Evolutionary conservation across 768 basidiomycete genomes (phyloP).

Genomic region (Coprinellus micaceus): DNA sequence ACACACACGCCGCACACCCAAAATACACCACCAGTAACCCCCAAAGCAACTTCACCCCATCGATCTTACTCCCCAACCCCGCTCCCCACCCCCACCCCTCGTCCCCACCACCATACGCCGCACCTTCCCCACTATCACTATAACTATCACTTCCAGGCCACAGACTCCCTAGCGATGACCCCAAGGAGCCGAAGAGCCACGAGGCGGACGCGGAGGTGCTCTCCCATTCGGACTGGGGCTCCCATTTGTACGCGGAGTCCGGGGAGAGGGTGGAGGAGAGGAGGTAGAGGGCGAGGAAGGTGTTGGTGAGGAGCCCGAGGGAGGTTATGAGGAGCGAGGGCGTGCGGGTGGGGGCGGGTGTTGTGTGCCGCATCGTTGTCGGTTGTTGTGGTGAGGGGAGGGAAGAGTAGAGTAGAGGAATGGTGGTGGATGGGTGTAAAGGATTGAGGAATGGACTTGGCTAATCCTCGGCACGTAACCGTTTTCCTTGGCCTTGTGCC

Average conservation of each 20-base stretch:
- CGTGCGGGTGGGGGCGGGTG: constrained; percentile 29
- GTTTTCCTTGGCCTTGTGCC: too few relatives aligned
- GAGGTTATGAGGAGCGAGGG: constrained; percentile 38
- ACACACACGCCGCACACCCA: constrained; percentile 59
- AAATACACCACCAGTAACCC: constrained; percentile 66
- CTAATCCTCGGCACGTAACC: too few relatives aligned
- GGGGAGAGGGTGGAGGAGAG: constrained; percentile 21
- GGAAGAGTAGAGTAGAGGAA: too few relatives aligned
- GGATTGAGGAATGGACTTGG: too few relatives aligned
- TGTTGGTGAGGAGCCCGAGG: constrained; percentile 32
- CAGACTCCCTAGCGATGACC: too few relatives aligned
- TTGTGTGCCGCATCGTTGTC: constrained; percentile 16
- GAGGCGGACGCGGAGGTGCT: constrained; percentile 11
- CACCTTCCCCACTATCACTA: too few relatives aligned
- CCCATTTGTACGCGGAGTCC: constrained; percentile 39
- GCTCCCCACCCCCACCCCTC: constrained; percentile 3
- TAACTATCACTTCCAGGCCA: too few relatives aligned
- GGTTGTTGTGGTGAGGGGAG: constrained; percentile 1
- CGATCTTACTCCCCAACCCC: constrained; percentile 31
- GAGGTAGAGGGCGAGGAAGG: constrained; percentile 34
- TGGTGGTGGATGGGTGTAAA: too few relatives aligned
- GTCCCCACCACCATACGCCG: too few relatives aligned
- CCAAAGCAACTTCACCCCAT: constrained; percentile 53
- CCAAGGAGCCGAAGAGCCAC: too few relatives aligned
- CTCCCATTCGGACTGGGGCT: constrained; percentile 47